Conservation (phyloP, 129 eudicot genomes). For the Ambrosia artemisiifolia region DNA sequence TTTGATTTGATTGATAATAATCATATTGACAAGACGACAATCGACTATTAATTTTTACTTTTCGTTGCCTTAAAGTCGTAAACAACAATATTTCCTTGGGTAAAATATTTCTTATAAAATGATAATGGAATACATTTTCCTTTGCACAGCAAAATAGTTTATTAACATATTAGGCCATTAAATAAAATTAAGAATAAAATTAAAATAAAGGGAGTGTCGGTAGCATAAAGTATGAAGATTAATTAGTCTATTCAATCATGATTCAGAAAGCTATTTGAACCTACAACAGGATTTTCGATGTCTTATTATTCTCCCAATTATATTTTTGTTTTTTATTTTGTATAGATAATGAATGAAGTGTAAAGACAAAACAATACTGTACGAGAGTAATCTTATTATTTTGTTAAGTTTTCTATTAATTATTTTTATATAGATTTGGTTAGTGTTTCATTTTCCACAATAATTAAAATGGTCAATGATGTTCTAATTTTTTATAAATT, state of each 20-base stretch:
- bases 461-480: not conserved
- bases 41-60: too few species aligned
- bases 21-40: too few species aligned
- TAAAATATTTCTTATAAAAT: too few species aligned
- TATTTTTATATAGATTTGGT: not conserved
- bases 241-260: slow-evolving; percentile 3
- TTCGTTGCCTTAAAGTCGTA: too few species aligned
- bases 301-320: not conserved
- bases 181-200: not conserved
- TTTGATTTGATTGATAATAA: too few species aligned
- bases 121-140: too few species aligned
- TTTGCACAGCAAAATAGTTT: too few species aligned
- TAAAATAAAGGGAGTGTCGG: slow-evolving; percentile 12
- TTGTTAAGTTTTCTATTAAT: not conserved
- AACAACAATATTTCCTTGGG: too few species aligned
- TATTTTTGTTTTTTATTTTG: not conserved
- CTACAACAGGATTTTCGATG: slow-evolving; percentile 14
- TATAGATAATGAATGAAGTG: not conserved
- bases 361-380: not conserved
- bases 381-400: not conserved
- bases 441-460: not conserved
- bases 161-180: not conserved
- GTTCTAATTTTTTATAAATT: not conserved
- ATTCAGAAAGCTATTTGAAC: slow-evolving; percentile 2
- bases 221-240: slow-evolving; percentile 2